Base-by-base conservation (phyloP, 495 filamentous ascomycete genomes). In the Stereocaulon alpinum region DNA sequence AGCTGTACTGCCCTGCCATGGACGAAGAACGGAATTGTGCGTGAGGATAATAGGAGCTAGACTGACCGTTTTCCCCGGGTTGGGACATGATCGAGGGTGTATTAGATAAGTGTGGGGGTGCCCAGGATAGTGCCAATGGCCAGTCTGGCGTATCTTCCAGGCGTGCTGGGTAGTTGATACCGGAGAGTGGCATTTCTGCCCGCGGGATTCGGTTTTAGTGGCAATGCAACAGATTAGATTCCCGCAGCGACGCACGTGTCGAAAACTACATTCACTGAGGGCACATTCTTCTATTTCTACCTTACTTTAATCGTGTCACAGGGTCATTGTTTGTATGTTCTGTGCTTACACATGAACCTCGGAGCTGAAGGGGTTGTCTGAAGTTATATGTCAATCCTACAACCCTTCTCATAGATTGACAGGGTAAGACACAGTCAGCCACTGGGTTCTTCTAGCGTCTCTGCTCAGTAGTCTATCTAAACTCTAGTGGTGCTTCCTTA, bases 21-120 rank as follows among this genome's bases (percentile, higher is more conserved):
- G 74, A 72, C 40, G 82, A 76, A 61, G 79, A 77, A 22, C 80
- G 77, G 66, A 84, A 85, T 22, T 74, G 71, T 45, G 80, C 73
- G 48, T 77, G 74, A 58, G 74, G 78, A 59, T 80, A 75, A 65
- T 85, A 85, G 65, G 73, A 75, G 55, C 75, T 68, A 20, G 75
- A 71, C 51, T 65, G 62, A n/a, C 44, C 30, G 53, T 44, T 56
- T 22, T 55, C 47, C 15, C 58, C 54, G 34, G 58, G 42, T 53
- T 64, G 62, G 42, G 59, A 61, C 62, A 66, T 63, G 54, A 54
- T 49, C 27, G 52, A 52, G n/a, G 27, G 37, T 29, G 47, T 51
- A 47, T 59, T 44, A 44, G 51, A 30, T 7, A 60, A 51, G 49
- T 55, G 52, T 60, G 57, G 51, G 56, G 56, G 41, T 53, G 32